Conservation (phyloP, 441 rosid species). For the Populus hybrid region DNA sequence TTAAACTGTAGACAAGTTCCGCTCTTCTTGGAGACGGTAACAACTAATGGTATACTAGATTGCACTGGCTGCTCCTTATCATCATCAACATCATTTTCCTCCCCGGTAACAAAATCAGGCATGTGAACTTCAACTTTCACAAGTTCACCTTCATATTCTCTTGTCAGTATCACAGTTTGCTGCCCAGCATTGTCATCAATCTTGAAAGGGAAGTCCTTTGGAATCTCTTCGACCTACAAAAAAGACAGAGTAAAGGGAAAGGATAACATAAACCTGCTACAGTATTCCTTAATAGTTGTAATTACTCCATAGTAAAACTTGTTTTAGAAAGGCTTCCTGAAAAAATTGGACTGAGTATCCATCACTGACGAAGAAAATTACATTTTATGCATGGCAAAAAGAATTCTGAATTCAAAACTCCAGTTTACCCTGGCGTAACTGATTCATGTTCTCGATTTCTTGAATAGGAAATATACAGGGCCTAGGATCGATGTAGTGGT, state of each 20-base stretch:
- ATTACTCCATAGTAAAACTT: not conserved
- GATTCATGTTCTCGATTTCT: not conserved
- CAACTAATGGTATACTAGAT: conserved; percentile 60
- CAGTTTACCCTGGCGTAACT: not conserved
- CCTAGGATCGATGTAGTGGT: not conserved
- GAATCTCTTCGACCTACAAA: conserved; percentile 55
- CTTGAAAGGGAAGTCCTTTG: conserved; percentile 64
- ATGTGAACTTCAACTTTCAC: conserved; percentile 71
- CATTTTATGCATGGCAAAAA: not conserved
- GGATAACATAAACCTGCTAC: not conserved
- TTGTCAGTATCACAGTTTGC: conserved; percentile 48
- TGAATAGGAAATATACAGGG: not conserved
- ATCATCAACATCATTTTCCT: conserved; percentile 32
- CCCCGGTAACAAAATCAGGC: conserved; percentile 85
- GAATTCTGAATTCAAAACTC: not conserved
- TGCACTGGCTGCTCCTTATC: conserved; percentile 45
- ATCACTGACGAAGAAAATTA: not conserved
- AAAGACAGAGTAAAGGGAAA: not conserved
- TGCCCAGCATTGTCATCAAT: conserved; percentile 68
- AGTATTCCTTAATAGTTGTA: not conserved
- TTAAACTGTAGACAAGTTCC: conserved; percentile 59
- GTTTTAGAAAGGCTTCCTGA: not conserved
- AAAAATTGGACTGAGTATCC: not conserved
- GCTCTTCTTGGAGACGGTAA: conserved; percentile 59
- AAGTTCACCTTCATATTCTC: conserved; percentile 66